Base-by-base conservation (phyloP, 202 grass and related monocot genomes). In the Bolboschoenoplectus hybrid region DNA sequence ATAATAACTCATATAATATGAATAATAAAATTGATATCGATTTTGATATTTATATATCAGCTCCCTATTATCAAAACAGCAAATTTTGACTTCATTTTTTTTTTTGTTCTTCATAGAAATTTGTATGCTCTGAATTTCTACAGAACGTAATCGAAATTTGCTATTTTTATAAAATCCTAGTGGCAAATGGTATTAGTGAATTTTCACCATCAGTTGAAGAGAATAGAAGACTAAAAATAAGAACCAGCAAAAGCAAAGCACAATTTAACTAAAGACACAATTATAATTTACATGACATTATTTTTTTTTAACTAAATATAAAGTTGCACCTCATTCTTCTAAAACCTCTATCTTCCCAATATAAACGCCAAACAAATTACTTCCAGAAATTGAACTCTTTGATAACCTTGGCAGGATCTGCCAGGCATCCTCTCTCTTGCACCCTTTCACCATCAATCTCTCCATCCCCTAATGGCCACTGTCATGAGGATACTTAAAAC, bases 401-500 rank as follows among this genome's bases (percentile, higher is more conserved):
- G 58, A 62, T 26, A 26, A 69, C 38, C 66, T 69, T 69, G 66
- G 66, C 36, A 69, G 66, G 38, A 69, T 7, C 64, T 39, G 34
- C 4, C 4, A 14, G 17, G 0, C 13, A 17, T 2, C 11, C 66
- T 69, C 66, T 44, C 61, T 60, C 9, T 67, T 6, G 4, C 80
- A 20, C 57, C 41, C 10, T 16, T 55, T 45, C 40, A 44, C 16
- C 10, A 43, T 82, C 39, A 10, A 76, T 53, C 3, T 41, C 10
- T 36, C 71, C 57, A 84, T 90, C 74, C 86, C 90, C 90, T 53
- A 92, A 75, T 86, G 88, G 39, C 89, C 83, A 64, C 90, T 92
- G 49, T 85, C 85, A 67, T 52, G 76, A 75, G 69, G 89, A 89
- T 96, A 99, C 81, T 92, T 81, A 87, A 90, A 83, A 82, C 84